Base-by-base conservation (phyloP, 805 yeast genomes). In the Monosporozyma unispora region DNA sequence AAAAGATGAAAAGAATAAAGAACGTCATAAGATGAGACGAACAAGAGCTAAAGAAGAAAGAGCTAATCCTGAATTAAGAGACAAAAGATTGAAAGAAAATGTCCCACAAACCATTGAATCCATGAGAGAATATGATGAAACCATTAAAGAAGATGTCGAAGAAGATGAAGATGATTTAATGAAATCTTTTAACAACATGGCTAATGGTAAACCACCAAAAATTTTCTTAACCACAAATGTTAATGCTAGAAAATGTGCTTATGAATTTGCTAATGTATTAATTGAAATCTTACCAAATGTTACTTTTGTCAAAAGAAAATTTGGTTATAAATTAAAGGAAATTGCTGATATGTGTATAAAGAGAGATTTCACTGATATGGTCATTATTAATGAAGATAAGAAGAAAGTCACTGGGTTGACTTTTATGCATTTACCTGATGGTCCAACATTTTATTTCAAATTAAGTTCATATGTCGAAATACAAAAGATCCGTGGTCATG, bases 371-470 rank as follows among this genome's bases (percentile, higher is more conserved):
- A 90, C 97, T 0, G 96, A 90, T 62, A 71, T 93, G 59, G 72
- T 93, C 28, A 89, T 93, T 45, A 80, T 93, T 52, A 93, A 93
- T 65, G 99, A 93, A 68, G 96, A 88, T 69, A 90, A 90, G 69
- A 93, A 91, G 68, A 77, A 76, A 54, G 95, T 93, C 37, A 90
- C 86, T 48, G 99, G 99, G 1, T 70, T 93, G 50, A 88, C 98
- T 0, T 86, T 93, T 61, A 84, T 93, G 50, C 96, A 93, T 70
- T 74, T 93, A 51, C 99, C 99, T 8, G 86, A 78, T 44, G 99
- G 99, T 0, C 99, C 99, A 35, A 85, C 97, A 0, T 88, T 88
- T 64, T 90, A 91, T 69, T 93, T 93, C 61, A 83, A 93, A 27
- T 72, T 93, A 3, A 74, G 88, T 7, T 87, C 96, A 3, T 75